Evolutionary conservation across 75 land plant species (phyloP).

Genomic region (Picea sitchensis): DNA sequence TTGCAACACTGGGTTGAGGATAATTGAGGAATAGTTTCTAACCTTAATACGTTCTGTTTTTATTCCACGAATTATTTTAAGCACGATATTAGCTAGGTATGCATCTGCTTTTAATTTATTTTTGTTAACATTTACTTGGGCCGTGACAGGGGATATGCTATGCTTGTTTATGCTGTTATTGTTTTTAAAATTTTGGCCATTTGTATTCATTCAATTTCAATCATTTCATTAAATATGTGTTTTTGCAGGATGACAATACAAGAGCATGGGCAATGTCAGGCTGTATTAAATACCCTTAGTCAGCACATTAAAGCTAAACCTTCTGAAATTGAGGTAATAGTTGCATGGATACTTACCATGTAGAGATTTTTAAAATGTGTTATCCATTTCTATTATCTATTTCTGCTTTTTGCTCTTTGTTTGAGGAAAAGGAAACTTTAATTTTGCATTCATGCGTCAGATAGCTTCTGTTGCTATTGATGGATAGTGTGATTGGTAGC

Average conservation of each 20-base stretch:
- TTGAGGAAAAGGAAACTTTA: not conserved
- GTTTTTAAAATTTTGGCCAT: not conserved
- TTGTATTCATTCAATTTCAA: not conserved
- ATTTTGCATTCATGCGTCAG: not conserved
- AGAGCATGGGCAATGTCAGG: conserved; percentile 63
- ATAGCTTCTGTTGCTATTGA: not conserved
- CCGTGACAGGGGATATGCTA: not conserved
- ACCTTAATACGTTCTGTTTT: too few species aligned
- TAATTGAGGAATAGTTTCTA: too few species aligned
- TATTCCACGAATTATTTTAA: not conserved
- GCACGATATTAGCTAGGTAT: not conserved
- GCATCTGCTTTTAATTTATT: not conserved
- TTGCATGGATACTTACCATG: not conserved
- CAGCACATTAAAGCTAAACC: conserved; percentile 57
- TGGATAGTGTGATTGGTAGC: not conserved
- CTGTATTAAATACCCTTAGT: conserved; percentile 48
- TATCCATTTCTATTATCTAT: not conserved
- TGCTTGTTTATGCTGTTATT: not conserved
- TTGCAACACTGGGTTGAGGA: too few species aligned
- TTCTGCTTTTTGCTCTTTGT: not conserved
- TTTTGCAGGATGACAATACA: conserved; percentile 55
- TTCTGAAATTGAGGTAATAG: conserved; percentile 71
- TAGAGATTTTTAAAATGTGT: not conserved
- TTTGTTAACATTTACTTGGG: not conserved
- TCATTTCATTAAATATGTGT: not conserved